phyloP scores from a whole-genome alignment of 768 basidiomycete species.

The Auricularia sp. region DNA sequence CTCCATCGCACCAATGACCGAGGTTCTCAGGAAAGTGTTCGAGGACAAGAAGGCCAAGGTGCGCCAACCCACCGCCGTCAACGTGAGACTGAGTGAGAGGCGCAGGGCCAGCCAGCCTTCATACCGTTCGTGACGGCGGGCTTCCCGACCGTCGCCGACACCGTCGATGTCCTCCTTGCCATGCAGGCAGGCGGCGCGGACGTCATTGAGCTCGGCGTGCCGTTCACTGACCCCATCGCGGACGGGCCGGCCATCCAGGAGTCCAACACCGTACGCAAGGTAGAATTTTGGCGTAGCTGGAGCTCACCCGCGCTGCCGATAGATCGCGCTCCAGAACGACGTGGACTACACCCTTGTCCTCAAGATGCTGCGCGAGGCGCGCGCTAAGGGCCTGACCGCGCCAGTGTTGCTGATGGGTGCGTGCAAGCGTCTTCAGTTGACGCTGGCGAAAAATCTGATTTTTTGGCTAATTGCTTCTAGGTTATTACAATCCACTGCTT shows the following conservation, averaged over 20 bases:
- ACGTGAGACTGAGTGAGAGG: neutral
- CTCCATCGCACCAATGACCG: conserved; percentile 33
- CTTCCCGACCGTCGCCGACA: conserved; percentile 69
- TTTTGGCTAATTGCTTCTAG: conserved; percentile 29
- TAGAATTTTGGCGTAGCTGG: neutral
- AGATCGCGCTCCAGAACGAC: conserved; percentile 79
- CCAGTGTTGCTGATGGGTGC: conserved; percentile 93
- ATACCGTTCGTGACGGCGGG: conserved; percentile 94
- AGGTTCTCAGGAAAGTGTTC: conserved; percentile 62
- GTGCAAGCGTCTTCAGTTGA: conserved; percentile 7
- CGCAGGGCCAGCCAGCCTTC: conserved; percentile 49
- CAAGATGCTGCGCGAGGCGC: conserved; percentile 64
- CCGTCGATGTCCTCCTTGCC: conserved; percentile 79
- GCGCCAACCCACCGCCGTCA: conserved; percentile 7
- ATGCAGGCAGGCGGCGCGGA: conserved; percentile 92
- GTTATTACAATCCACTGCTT: conserved; percentile 94
- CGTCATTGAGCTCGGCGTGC: conserved; percentile 90
- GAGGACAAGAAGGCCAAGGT: conserved; percentile 53
- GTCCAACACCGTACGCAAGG: conserved; percentile 71
- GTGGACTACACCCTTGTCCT: conserved; percentile 72
- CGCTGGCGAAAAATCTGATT: neutral
- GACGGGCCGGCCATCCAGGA: conserved; percentile 93
- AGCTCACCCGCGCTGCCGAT: conserved; percentile 2
- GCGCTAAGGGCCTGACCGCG: conserved; percentile 67
- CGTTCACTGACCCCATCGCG: conserved; percentile 93